Evolutionary conservation across 2,329 filamentous ascomycete species (phyloP).

Genomic region (Aspergillus udagawae): DNA sequence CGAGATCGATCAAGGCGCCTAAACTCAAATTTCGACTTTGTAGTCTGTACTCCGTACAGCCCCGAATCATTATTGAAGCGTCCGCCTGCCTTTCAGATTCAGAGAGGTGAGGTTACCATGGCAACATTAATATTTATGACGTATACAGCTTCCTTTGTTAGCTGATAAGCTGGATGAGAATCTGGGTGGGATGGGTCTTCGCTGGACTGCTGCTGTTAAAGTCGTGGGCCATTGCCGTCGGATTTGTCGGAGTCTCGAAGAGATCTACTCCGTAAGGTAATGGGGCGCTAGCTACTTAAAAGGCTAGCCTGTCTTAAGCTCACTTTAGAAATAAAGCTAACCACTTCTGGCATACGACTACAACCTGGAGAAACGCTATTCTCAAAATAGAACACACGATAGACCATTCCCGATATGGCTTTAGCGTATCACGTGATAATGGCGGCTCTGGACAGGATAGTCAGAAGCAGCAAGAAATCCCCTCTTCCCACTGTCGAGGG

Average conservation of each 20-base stretch:
- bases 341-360: conserved; percentile 4
- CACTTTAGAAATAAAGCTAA: conserved; percentile 9
- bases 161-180: background rate
- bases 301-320: background rate
- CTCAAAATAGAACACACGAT: conserved; percentile 15
- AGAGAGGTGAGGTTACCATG: background rate
- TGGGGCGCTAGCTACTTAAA: background rate
- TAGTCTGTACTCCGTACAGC: too few relatives aligned
- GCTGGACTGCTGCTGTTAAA: too few relatives aligned
- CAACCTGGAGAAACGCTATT: conserved; percentile 13
- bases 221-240: too few relatives aligned
- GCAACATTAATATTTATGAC: background rate
- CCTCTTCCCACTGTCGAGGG: background rate
- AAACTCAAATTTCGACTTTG: background rate
- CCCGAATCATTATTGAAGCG: background rate
- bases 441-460: conserved; percentile 8
- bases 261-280: too few relatives aligned
- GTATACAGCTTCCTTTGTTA: background rate
- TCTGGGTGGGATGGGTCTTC: background rate
- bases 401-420: conserved; percentile 12
- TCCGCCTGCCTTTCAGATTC: background rate
- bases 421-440: conserved; percentile 26
- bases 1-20: background rate
- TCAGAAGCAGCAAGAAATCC: conserved; percentile 3
- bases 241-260: background rate